Evolutionary conservation across 495 filamentous ascomycete species (phyloP).

Genomic region (Trypethelium eluteriae): DNA sequence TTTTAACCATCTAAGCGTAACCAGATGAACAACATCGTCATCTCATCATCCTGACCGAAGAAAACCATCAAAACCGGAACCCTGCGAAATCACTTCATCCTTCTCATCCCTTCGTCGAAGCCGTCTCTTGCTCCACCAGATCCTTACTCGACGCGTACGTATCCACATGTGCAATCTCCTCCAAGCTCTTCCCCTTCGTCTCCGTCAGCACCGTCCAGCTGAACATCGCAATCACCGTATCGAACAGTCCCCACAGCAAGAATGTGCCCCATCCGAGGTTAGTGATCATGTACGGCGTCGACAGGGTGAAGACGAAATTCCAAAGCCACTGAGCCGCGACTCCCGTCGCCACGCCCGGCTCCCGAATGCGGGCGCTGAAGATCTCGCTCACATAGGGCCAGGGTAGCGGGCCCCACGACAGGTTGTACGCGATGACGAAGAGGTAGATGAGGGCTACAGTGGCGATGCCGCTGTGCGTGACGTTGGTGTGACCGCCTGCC

Average conservation of each 20-base stretch:
- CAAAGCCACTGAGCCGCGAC: constrained; percentile 61
- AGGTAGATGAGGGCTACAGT: constrained; percentile 29
- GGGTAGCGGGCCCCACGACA: constrained; percentile 25
- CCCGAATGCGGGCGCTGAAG: constrained; percentile 61
- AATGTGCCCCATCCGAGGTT: constrained; percentile 38
- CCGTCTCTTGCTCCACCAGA: constrained; percentile 8
- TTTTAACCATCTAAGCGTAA: too few relatives aligned
- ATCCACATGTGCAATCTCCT: constrained; percentile 23
- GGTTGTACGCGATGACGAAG: constrained; percentile 27
- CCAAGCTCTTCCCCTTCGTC: constrained; percentile 23
- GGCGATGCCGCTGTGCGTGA: constrained; percentile 21
- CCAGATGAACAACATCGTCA: too few relatives aligned
- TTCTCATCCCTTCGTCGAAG: not conserved
- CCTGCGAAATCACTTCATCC: not conserved
- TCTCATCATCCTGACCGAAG: not conserved
- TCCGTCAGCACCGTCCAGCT: constrained; percentile 21
- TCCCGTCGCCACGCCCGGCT: constrained; percentile 60
- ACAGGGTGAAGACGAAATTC: constrained; percentile 57
- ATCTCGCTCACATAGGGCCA: constrained; percentile 71
- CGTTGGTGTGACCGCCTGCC: constrained; percentile 5
- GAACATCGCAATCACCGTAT: constrained; percentile 21
- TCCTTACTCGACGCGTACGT: constrained; percentile 8
- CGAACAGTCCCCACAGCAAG: constrained; percentile 35
- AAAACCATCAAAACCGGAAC: not conserved
- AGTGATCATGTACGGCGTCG: constrained; percentile 37